Evolutionary conservation across 768 basidiomycete genomes (phyloP).

Genomic region (Boletus subparvulus): DNA sequence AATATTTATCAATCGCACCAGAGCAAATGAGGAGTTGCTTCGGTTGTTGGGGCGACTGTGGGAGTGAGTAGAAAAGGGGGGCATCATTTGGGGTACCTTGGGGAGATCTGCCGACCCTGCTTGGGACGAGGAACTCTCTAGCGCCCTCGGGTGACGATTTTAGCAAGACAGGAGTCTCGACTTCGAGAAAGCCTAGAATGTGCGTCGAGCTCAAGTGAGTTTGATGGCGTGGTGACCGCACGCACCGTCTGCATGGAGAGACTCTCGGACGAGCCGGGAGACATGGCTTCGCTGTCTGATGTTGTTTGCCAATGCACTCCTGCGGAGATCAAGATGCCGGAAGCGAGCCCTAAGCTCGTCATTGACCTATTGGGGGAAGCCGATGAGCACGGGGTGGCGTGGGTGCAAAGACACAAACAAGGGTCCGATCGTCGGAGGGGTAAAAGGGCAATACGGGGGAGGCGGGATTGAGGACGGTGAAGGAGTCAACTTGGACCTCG

Average conservation of each 20-base stretch:
- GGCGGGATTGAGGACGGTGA: slow-evolving; percentile 80
- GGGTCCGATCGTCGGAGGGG: slow-evolving; percentile 71
- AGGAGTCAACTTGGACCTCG: slow-evolving; percentile 72
- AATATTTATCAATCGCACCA: slow-evolving; percentile 87
- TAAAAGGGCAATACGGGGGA: slow-evolving; percentile 72
- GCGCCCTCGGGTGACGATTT: slow-evolving; percentile 94
- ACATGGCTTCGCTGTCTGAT: slow-evolving; percentile 79
- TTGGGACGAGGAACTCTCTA: slow-evolving; percentile 89
- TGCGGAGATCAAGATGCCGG: slow-evolving; percentile 87
- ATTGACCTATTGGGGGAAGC: slow-evolving; percentile 54
- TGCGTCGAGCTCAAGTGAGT: slow-evolving; percentile 4
- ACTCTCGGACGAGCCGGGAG: slow-evolving; percentile 71
- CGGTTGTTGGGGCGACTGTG: slow-evolving; percentile 95
- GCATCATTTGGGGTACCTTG: slow-evolving; percentile 19
- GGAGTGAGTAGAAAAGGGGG: slow-evolving; percentile 79
- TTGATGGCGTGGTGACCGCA: slow-evolving; percentile 10
- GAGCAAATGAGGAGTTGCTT: slow-evolving; percentile 92
- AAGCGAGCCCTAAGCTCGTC: slow-evolving; percentile 84
- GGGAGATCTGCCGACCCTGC: slow-evolving; percentile 47
- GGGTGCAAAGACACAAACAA: slow-evolving; percentile 51
- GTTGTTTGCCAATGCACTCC: slow-evolving; percentile 70
- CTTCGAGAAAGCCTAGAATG: slow-evolving; percentile 78
- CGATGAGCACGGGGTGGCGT: background rate
- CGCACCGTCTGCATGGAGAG: slow-evolving; percentile 73
- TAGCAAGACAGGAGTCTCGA: slow-evolving; percentile 89